Percentiles rank a stretch among this genome's conserved stretches.
phyloP scores from a whole-genome alignment of 2,329 filamentous ascomycete species.

The Septoria linicola region DNA sequence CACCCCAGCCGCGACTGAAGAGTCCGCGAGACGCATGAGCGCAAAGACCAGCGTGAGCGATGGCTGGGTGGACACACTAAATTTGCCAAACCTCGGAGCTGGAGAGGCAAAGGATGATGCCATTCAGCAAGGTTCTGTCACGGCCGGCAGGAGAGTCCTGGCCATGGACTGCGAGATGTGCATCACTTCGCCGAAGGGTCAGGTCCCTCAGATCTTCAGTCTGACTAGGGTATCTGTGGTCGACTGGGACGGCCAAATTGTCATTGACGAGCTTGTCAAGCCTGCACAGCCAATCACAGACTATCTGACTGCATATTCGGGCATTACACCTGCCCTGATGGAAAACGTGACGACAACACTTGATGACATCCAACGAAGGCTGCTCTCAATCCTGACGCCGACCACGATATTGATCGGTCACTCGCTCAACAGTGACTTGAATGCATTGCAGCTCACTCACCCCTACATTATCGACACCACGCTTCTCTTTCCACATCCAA shows the following conservation, averaged over 20 bases:
- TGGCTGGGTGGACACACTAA: constrained; percentile 79
- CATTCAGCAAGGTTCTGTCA: constrained; percentile 78
- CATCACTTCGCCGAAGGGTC: constrained; percentile 61
- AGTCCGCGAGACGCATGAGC: constrained; percentile 46
- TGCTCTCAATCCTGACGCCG: constrained; percentile 68
- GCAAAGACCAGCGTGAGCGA: constrained; percentile 51
- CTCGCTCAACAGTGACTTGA: constrained; percentile 79
- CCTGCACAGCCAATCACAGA: constrained; percentile 83
- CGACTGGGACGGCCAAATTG: constrained; percentile 76
- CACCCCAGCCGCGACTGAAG: constrained; percentile 26
- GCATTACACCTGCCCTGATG: constrained; percentile 85
- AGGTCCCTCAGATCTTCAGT: constrained; percentile 66
- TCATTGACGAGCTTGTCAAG: constrained; percentile 90
- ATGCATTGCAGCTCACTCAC: constrained; percentile 80
- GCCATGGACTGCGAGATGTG: constrained; percentile 98
- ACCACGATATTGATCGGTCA: constrained; percentile 75
- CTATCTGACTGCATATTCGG: constrained; percentile 82
- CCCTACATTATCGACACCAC: constrained; percentile 93
- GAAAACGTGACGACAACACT: constrained; percentile 80
- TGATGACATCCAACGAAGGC: constrained; percentile 73
- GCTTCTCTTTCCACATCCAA: constrained; percentile 84
- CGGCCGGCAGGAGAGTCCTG: constrained; percentile 73
- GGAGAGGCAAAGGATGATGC: constrained; percentile 66
- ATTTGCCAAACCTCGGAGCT: constrained; percentile 64
- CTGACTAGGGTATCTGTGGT: constrained; percentile 87